phyloP scores from a whole-genome alignment of 2,329 filamentous ascomycete genomes.

The Hortaea werneckii region DNA sequence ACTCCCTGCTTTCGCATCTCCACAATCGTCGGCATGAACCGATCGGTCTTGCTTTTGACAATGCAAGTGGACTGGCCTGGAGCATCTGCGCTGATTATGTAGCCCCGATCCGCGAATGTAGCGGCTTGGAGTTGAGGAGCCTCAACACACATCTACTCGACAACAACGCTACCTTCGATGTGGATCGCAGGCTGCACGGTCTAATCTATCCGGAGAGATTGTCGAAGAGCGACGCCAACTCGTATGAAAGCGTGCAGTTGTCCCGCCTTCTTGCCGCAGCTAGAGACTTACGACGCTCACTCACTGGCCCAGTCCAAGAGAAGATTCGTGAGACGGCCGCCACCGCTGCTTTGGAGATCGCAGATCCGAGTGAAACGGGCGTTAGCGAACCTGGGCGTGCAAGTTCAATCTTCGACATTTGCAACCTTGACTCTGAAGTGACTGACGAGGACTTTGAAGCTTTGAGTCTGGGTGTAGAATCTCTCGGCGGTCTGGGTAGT shows the following conservation, averaged over 20 bases:
- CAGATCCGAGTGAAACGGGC: slow-evolving; percentile 2
- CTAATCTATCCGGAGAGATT: slow-evolving; percentile 3
- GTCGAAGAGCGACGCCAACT: background rate
- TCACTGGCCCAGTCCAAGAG: slow-evolving; percentile 13
- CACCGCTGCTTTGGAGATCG: slow-evolving; percentile 1
- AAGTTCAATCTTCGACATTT: slow-evolving; percentile 65
- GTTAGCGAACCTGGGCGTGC: slow-evolving; percentile 55
- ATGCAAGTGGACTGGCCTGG: slow-evolving; percentile 64
- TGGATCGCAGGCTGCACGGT: background rate
- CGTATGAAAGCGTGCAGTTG: slow-evolving; percentile 1
- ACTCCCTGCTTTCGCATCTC: slow-evolving; percentile 72
- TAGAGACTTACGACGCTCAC: slow-evolving; percentile 10
- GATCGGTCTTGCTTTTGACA: slow-evolving; percentile 66
- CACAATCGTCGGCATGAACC: slow-evolving; percentile 79
- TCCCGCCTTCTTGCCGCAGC: slow-evolving; percentile 13
- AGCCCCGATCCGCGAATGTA: slow-evolving; percentile 70
- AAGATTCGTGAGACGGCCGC: slow-evolving; percentile 38
- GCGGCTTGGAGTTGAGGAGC: slow-evolving; percentile 61
- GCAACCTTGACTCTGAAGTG: slow-evolving; percentile 67
- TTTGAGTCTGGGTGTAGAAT: slow-evolving; percentile 59
- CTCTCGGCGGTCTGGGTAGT: slow-evolving; percentile 47
- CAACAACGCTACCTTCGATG: background rate
- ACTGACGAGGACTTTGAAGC: slow-evolving; percentile 70
- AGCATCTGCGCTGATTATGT: slow-evolving; percentile 73
- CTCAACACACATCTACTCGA: slow-evolving; percentile 45